A percentile compares a stretch with the other conserved stretches of the same genome.
These are phyloP conservation scores for Penicillium aurantiogriseum DNA, from an alignment of 2,329 filamentous ascomycete genomes.

Conservation along the genomic window DNA sequence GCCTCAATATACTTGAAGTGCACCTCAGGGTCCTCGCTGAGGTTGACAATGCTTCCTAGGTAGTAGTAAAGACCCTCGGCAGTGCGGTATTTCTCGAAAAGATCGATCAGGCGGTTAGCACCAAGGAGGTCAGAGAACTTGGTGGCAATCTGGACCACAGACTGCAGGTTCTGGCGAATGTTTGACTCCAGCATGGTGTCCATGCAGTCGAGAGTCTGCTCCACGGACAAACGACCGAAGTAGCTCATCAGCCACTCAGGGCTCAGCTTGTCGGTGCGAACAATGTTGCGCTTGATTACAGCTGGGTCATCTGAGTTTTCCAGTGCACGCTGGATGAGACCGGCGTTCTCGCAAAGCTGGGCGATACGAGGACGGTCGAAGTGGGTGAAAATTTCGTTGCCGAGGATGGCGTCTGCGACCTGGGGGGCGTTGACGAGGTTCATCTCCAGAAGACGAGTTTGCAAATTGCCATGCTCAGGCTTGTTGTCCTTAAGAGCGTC, in stretches of 20 bases:
- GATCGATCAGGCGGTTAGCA: constrained; percentile 79
- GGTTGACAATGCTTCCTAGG: constrained; percentile 94
- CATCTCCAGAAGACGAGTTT: constrained; percentile 96
- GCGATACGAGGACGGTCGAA: constrained; percentile 91
- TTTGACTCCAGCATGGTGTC: constrained; percentile 96
- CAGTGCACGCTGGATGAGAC: constrained; percentile 78
- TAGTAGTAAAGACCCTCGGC: constrained; percentile 98
- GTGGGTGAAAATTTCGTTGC: constrained; percentile 97
- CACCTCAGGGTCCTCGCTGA: constrained; percentile 92
- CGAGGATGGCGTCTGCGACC: constrained; percentile 94
- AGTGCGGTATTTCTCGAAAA: constrained; percentile 97
- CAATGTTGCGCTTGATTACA: constrained; percentile 86
- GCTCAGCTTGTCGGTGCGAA: constrained; percentile 78
- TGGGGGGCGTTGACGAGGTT: constrained; percentile 95
- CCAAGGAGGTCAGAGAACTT: constrained; percentile 97
- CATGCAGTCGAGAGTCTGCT: constrained; percentile 89
- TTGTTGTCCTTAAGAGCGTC: constrained; percentile 94
- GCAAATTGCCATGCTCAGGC: constrained; percentile 87
- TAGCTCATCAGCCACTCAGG: constrained; percentile 88
- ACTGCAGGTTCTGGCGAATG: constrained; percentile 93
- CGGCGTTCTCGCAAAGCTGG: constrained; percentile 87
- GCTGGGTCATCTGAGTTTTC: constrained; percentile 93
- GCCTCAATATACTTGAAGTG: constrained; percentile 99
- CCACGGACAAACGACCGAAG: constrained; percentile 92
- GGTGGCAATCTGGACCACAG: constrained; percentile 91